Evolutionary conservation across 352 stramenopile genomes (phyloP).

Genomic region (Globisporangium nodosum): DNA sequence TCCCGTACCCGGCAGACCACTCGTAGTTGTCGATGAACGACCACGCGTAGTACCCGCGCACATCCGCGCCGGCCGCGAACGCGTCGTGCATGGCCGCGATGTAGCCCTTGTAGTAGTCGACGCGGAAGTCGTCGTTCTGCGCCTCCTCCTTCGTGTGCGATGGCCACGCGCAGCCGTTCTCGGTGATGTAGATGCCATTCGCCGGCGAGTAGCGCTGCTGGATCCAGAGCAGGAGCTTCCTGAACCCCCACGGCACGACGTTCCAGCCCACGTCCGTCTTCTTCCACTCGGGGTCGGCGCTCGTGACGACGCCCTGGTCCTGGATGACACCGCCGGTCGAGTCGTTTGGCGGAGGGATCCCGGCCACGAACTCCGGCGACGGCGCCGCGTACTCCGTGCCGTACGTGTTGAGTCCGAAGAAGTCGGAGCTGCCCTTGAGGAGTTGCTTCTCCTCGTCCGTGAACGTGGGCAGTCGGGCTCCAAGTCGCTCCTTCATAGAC

Average conservation of each 20-base stretch:
- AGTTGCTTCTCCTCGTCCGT: slow-evolving; percentile 75
- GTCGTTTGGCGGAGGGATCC: slow-evolving; percentile 12
- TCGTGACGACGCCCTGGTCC: slow-evolving; percentile 38
- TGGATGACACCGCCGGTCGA: slow-evolving; percentile 23
- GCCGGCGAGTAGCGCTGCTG: slow-evolving; percentile 70
- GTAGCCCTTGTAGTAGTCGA: slow-evolving; percentile 84
- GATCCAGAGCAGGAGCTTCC: slow-evolving; percentile 89
- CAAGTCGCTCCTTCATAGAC: slow-evolving; percentile 82
- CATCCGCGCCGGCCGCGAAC: slow-evolving; percentile 44
- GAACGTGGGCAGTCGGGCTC: slow-evolving; percentile 84
- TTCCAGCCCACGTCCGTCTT: slow-evolving; percentile 85
- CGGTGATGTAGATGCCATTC: slow-evolving; percentile 85
- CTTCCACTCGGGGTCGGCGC: slow-evolving; percentile 50
- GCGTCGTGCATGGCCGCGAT: slow-evolving; percentile 60
- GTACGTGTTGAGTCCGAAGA: slow-evolving; percentile 96
- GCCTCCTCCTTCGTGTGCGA: slow-evolving; percentile 62
- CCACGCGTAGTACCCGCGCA: slow-evolving; percentile 89
- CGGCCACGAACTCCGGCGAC: slow-evolving; percentile 27
- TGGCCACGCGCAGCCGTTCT: slow-evolving; percentile 85
- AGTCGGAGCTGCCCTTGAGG: slow-evolving; percentile 86
- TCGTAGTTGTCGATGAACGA: slow-evolving; percentile 92
- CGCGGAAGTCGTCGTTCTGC: slow-evolving; percentile 67
- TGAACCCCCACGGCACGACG: slow-evolving; percentile 72
- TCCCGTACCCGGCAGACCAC: slow-evolving; percentile 69
- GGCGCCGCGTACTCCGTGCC: slow-evolving; percentile 42